Evolutionary conservation across 2,329 filamentous ascomycete genomes (phyloP).

Genomic region (Ceratocystiopsis minuta): DNA sequence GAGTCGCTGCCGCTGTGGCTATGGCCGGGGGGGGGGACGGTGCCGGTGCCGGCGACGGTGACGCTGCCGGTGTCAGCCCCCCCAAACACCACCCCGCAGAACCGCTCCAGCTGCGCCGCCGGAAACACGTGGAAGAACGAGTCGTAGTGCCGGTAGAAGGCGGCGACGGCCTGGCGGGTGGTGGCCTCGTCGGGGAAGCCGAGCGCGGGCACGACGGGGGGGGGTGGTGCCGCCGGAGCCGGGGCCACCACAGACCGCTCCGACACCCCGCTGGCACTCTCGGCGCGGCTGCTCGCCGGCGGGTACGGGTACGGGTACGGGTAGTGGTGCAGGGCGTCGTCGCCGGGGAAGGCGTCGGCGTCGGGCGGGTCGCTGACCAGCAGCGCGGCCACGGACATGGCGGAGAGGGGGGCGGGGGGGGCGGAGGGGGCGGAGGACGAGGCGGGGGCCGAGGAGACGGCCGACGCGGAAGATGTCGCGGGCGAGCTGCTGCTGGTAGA

Average conservation of each 20-base stretch:
- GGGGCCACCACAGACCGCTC: too few relatives aligned
- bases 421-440: too few relatives aligned
- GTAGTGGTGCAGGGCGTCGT: not conserved
- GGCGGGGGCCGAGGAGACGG: too few relatives aligned
- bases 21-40: constrained; percentile 13
- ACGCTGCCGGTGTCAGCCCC: not conserved
- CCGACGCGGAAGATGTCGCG: too few relatives aligned
- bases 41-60: constrained; percentile 11
- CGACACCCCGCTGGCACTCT: too few relatives aligned
- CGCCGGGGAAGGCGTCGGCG: not conserved
- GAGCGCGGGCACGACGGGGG: constrained; percentile 5
- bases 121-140: constrained; percentile 16
- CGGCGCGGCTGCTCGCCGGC: too few relatives aligned
- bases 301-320: too few relatives aligned
- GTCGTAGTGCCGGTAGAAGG: constrained; percentile 13
- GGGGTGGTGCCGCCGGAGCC: not conserved
- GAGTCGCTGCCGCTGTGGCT: too few relatives aligned
- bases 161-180: constrained; percentile 9
- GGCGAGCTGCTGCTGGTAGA: too few relatives aligned
- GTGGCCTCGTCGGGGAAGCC: constrained; percentile 9
- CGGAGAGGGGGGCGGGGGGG: too few relatives aligned
- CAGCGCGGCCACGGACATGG: too few relatives aligned
- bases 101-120: constrained; percentile 8
- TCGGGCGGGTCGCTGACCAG: not conserved
- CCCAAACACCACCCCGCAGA: not conserved